Evolutionary conservation across 768 basidiomycete genomes (phyloP), one percentile per base, ranked within the genome.

Genomic region (Phanerochaete sordida): DNA sequence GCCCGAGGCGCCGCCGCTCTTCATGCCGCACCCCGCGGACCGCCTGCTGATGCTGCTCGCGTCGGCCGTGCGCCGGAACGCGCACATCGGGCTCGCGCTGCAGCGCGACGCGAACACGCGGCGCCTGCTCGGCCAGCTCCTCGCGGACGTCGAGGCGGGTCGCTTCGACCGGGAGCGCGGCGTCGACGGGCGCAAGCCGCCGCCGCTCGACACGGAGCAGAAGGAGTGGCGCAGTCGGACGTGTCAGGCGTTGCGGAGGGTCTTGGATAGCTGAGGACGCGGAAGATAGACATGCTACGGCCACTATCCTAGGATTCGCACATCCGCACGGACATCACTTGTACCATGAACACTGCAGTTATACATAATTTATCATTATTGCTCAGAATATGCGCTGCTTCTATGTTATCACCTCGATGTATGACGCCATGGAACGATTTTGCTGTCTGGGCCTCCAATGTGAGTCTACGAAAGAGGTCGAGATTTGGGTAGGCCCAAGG

Each of bases 11-110:
- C 47, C 27, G 35, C 53, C 23, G 23, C 53, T 54, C 21, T 54
- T 54, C 35, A 54, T 54, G 53, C 53, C 53, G 35, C 53, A 54
- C 21, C 53, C 53, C 35, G 35, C 53, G 7, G 53, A 54, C 53
- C 53, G 53, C 23, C 43, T 54, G 35, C 33, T 54, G 11, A 54
- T 54, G 53, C 37, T 54, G 21, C 53, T 54, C 33, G 53, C 26
- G 5, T 6, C 2, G 6, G 53, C 53, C 31, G 9, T 12, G 35
- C 31, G 23, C n/a, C 33, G 53, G 2, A 54, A 54, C 33, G 9
- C 2, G 13, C 35, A 26, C 53, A 35, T 54, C 53, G 53, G 35
- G n/a, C 21, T 24, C 24, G 39, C 37, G 21, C 33, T 54, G 9
- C 35, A 16, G 21, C 12, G n/a, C n/a, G 39, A 54, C 24, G 35